Evolutionary conservation across 352 stramenopile species (phyloP).

Genomic region (Phytophthora foliorum): DNA sequence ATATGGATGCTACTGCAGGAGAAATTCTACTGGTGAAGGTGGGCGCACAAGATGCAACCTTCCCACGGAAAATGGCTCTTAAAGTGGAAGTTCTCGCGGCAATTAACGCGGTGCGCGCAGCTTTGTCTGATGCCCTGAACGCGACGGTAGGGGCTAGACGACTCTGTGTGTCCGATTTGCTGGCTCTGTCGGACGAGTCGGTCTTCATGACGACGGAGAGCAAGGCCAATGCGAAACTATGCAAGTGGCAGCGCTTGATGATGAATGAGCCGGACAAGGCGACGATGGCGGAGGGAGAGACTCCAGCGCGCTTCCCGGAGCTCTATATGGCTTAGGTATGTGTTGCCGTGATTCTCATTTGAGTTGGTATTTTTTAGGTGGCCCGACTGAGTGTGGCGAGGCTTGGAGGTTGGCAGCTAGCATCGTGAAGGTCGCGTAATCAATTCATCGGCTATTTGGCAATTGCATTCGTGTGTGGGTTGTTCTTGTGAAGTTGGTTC

Average conservation of each 20-base stretch:
- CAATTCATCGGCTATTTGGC: conserved; percentile 26
- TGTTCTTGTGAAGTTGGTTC: background rate
- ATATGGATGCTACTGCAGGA: conserved; percentile 51
- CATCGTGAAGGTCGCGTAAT: conserved; percentile 26
- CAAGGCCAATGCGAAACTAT: conserved; percentile 47
- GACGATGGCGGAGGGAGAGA: conserved; percentile 35
- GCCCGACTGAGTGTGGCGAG: conserved; percentile 2
- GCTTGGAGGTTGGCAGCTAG: background rate
- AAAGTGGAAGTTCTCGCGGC: conserved; percentile 45
- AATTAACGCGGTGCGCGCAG: conserved; percentile 62
- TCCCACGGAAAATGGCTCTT: conserved; percentile 61
- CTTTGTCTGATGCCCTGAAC: conserved; percentile 67
- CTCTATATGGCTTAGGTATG: conserved; percentile 42
- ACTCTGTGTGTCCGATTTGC: conserved; percentile 46
- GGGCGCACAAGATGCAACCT: conserved; percentile 56
- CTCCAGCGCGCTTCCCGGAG: conserved; percentile 48
- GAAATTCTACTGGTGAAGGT: conserved; percentile 79
- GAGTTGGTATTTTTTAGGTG: conserved; percentile 22
- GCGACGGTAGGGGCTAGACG: conserved; percentile 30
- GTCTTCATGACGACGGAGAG: conserved; percentile 53
- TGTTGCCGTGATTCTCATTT: conserved; percentile 28
- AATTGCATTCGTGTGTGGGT: conserved; percentile 8
- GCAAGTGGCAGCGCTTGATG: conserved; percentile 62
- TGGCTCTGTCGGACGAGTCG: conserved; percentile 57
- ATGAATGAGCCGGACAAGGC: conserved; percentile 47